Evolutionary conservation across 164 flowering plant species (phyloP).

Genomic region (grape (Vitis vinifera)): ASM3070453v1 NC_081823.1:14993001-14993500

Average conservation of each 20-base stretch:
- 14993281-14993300: conserved; percentile 55
- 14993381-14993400: background rate
- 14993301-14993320: background rate
- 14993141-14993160: conserved; percentile 1
- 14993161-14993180: background rate
- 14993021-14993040: conserved; percentile 72
- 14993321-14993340: conserved; percentile 1
- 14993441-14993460: conserved; percentile 40
- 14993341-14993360: background rate
- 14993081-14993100: conserved; percentile 39
- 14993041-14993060: conserved; percentile 92
- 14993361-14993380: background rate
- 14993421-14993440: conserved; percentile 50
- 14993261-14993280: conserved; percentile 60
- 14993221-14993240: conserved; percentile 50
- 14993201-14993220: conserved; percentile 52
- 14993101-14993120: background rate
- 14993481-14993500: conserved; percentile 53
- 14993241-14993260: conserved; percentile 73
- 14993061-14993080: conserved; percentile 46
- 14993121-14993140: background rate
- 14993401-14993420: background rate
- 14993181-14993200: background rate
- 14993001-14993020: conserved; percentile 85
- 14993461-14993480: conserved; percentile 55